Evolutionary conservation across 108 stramenopile species (phyloP).

Genomic region (Skeletonema menzelii): DNA sequence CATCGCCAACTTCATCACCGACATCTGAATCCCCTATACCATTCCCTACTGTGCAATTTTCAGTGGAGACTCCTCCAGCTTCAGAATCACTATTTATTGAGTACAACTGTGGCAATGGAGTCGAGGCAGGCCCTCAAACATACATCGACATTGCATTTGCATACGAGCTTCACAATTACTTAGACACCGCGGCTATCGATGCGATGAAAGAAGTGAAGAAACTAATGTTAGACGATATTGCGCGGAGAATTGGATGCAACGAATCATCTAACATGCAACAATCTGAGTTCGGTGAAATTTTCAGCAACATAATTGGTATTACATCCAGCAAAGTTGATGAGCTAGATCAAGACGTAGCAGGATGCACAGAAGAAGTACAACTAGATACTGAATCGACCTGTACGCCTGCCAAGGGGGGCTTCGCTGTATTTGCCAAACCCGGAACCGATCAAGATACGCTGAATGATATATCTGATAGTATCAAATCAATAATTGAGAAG

Average conservation of each 20-base stretch:
- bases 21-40: not conserved
- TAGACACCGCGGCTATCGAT: slow-evolving; percentile 26
- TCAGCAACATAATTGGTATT: slow-evolving; percentile 23
- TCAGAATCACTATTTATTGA: not conserved
- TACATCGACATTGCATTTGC: slow-evolving; percentile 29
- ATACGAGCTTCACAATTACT: slow-evolving; percentile 36
- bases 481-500: slow-evolving; percentile 11
- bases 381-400: slow-evolving; percentile 21
- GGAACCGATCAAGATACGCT: slow-evolving; percentile 13
- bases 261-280: slow-evolving; percentile 6
- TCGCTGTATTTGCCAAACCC: slow-evolving; percentile 27
- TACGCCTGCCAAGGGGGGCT: slow-evolving; percentile 28
- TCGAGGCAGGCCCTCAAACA: slow-evolving; percentile 7
- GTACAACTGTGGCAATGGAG: slow-evolving; percentile 10
- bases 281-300: not conserved
- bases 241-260: slow-evolving; percentile 25
- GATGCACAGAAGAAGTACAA: slow-evolving; percentile 33
- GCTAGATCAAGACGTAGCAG: slow-evolving; percentile 34
- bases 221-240: slow-evolving; percentile 33
- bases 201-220: slow-evolving; percentile 36
- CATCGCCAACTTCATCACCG: not conserved
- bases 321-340: slow-evolving; percentile 16
- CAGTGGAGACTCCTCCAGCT: not conserved
- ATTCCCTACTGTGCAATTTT: not conserved
- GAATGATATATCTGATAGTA: slow-evolving; percentile 2